Percentiles rank a stretch among this genome's conserved stretches.
Conservation (phyloP, 345 rosid species). For the Citrus glauca region DNA sequence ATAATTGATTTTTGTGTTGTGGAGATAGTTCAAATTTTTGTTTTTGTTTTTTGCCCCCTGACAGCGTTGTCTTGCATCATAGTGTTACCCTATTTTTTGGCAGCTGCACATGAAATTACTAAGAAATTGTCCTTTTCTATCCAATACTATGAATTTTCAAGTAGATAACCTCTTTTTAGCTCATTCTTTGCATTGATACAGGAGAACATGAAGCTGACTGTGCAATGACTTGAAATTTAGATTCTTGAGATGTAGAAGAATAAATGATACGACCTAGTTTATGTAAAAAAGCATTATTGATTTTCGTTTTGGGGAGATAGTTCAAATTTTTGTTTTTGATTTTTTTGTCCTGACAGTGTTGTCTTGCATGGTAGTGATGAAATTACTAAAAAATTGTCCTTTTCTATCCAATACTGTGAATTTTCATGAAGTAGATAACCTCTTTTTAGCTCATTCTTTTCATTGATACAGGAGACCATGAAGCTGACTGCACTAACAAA, state of each 20-base stretch:
- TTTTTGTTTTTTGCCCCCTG: too few species aligned
- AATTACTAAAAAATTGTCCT: neutral
- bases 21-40: too few species aligned
- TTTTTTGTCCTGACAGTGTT: too few species aligned
- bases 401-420: too few species aligned
- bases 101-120: neutral
- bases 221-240: too few species aligned
- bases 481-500: constrained; percentile 26
- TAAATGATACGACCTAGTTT: neutral
- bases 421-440: neutral
- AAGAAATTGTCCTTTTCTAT: neutral
- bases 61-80: too few species aligned
- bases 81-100: too few species aligned
- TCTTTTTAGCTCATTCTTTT: neutral
- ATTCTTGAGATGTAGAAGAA: neutral
- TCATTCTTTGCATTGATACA: neutral
- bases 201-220: constrained; percentile 30
- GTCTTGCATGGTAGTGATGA: too few species aligned
- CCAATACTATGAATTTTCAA: neutral
- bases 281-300: neutral
- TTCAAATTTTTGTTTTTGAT: too few species aligned
- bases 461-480: constrained; percentile 21
- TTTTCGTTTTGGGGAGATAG: neutral
- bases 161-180: neutral
- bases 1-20: too few species aligned